phyloP scores from a whole-genome alignment of 1,284 basidiomycete species.

The Ustilago loliicola region DNA sequence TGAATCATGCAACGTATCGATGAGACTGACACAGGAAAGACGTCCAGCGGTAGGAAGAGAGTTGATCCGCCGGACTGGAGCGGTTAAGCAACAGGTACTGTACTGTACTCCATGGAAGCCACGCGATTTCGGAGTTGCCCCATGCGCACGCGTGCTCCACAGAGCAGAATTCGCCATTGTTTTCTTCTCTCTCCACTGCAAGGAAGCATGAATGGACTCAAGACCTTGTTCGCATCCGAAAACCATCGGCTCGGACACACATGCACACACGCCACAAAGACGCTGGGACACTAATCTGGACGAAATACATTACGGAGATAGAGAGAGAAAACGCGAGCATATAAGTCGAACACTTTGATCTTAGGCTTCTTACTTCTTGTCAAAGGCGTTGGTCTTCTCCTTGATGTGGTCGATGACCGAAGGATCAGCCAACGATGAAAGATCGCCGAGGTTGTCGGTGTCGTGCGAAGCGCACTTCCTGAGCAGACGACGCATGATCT shows the following conservation, averaged over 20 bases:
- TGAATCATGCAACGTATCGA: too few relatives aligned
- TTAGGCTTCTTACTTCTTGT: conserved; percentile 28
- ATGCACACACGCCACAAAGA: background rate
- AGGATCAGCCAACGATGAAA: conserved; percentile 86
- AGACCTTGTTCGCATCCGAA: too few relatives aligned
- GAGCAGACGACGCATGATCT: conserved; percentile 94
- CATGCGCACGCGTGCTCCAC: conserved; percentile 10
- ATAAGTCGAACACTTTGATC: background rate
- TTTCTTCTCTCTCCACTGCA: background rate
- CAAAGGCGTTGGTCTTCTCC: conserved; percentile 54
- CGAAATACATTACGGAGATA: background rate
- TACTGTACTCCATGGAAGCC: background rate
- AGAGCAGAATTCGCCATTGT: background rate
- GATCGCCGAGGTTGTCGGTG: conserved; percentile 87
- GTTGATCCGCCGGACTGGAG: background rate
- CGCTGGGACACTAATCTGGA: background rate
- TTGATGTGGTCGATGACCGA: conserved; percentile 65
- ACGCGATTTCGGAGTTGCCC: conserved; percentile 11
- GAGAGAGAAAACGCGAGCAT: background rate
- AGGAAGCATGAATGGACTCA: background rate
- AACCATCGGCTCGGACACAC: background rate
- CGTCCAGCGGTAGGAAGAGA: background rate
- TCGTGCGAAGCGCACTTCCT: conserved; percentile 95
- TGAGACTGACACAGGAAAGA: too few relatives aligned
- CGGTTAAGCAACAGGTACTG: too few relatives aligned